Evolutionary conservation across 2,329 filamentous ascomycete species (phyloP).

Genomic region (Periconia sp.): DNA sequence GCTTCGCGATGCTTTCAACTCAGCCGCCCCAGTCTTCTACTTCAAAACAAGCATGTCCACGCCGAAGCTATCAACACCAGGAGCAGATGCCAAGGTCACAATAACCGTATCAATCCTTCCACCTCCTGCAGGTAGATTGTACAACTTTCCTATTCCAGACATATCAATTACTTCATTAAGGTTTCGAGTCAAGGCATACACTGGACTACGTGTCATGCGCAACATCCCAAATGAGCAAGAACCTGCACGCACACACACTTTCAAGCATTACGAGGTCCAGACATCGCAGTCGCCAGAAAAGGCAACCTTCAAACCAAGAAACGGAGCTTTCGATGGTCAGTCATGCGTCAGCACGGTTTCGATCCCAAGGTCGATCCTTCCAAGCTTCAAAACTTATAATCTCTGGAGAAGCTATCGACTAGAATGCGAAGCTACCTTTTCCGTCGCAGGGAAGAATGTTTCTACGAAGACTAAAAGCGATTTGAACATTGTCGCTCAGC

Average conservation of each 20-base stretch:
- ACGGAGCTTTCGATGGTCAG: conserved; percentile 14
- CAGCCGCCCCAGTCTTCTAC: conserved; percentile 16
- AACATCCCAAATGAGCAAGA: neutral
- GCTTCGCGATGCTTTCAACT: conserved; percentile 15
- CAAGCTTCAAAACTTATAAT: conserved; percentile 23
- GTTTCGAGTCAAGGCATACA: conserved; percentile 13
- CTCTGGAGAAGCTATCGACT: conserved; percentile 19
- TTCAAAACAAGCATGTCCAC: conserved; percentile 8
- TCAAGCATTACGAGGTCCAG: conserved; percentile 12
- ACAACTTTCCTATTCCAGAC: conserved; percentile 24
- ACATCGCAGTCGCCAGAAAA: neutral
- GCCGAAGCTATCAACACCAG: conserved; percentile 13
- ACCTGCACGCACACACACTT: conserved; percentile 6
- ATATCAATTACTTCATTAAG: conserved; percentile 8
- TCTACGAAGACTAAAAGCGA: conserved; percentile 7
- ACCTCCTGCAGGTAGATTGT: conserved; percentile 11
- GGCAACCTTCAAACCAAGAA: conserved; percentile 11
- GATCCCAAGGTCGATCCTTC: conserved; percentile 8
- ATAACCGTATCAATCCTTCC: conserved; percentile 12
- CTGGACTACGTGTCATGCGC: conserved; percentile 13
- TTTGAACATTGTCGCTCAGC: conserved; percentile 20
- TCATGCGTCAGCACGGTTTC: conserved; percentile 8
- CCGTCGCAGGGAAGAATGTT: conserved; percentile 16
- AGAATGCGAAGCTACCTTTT: conserved; percentile 8
- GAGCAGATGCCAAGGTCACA: conserved; percentile 8